phyloP scores from a whole-genome alignment of 2,329 filamentous ascomycete species.

The Clarireedia sp. region DNA sequence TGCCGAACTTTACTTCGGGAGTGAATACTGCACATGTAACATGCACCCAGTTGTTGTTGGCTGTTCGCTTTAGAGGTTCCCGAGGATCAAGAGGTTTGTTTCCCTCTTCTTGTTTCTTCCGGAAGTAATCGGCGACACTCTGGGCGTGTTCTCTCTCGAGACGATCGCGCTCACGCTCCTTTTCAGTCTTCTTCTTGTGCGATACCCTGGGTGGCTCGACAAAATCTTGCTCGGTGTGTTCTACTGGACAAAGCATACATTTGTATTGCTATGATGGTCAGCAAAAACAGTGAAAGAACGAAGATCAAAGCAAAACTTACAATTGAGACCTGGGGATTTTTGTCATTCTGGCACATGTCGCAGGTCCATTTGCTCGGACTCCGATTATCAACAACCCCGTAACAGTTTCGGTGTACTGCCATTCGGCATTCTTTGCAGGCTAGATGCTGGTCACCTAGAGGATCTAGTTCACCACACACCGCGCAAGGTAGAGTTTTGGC shows the following conservation, averaged over 20 bases:
- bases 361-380: constrained; percentile 79
- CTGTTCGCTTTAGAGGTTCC: constrained; percentile 86
- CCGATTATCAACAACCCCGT: constrained; percentile 66
- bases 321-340: constrained; percentile 85
- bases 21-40: constrained; percentile 89
- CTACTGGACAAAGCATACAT: constrained; percentile 84
- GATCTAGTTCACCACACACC: constrained; percentile 69
- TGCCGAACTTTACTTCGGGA: constrained; percentile 86
- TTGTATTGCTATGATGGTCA: constrained; percentile 61
- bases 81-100: constrained; percentile 78
- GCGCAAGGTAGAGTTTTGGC: constrained; percentile 75
- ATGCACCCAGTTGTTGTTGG: constrained; percentile 97
- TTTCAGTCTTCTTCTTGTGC: constrained; percentile 85
- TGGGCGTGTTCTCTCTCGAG: constrained; percentile 76
- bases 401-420: constrained; percentile 86
- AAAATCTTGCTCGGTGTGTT: constrained; percentile 72
- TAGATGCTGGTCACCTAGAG: constrained; percentile 62
- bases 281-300: constrained; percentile 21
- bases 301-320: constrained; percentile 40
- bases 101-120: constrained; percentile 72
- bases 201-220: constrained; percentile 72
- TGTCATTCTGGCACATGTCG: constrained; percentile 93
- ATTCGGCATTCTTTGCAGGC: constrained; percentile 83
- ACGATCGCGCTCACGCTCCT: constrained; percentile 82
- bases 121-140: constrained; percentile 73